Conservation (phyloP, 108 stramenopile genomes). For the Discostella stelligeroides region DNA sequence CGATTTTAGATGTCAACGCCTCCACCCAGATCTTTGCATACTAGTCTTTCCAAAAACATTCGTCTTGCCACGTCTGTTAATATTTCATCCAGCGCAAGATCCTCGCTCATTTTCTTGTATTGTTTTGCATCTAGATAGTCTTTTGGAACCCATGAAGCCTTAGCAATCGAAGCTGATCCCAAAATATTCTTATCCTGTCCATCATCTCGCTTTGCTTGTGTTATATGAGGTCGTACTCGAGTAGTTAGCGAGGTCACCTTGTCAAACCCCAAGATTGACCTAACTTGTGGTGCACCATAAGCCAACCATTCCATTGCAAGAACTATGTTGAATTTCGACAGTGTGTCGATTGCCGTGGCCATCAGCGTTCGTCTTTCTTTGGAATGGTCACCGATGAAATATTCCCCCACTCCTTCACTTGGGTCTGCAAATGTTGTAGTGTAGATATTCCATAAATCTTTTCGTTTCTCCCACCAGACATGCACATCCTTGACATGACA, state of each 20-base stretch:
- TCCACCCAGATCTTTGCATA: constrained; percentile 54
- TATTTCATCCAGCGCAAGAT: constrained; percentile 81
- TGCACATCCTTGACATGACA: constrained; percentile 68
- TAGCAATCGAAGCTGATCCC: constrained; percentile 72
- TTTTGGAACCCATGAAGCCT: constrained; percentile 76
- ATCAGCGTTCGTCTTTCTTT: constrained; percentile 52
- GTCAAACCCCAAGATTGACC: constrained; percentile 69
- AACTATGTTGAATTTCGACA: constrained; percentile 76
- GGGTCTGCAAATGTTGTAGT: constrained; percentile 71
- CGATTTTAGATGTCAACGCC: not conserved
- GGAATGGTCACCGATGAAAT: constrained; percentile 31
- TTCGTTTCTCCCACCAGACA: constrained; percentile 67
- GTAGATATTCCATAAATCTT: constrained; percentile 78
- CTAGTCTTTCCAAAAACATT: constrained; percentile 82
- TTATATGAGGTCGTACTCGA: constrained; percentile 74
- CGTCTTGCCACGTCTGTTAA: constrained; percentile 77
- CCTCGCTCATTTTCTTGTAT: constrained; percentile 76
- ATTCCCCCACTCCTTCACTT: constrained; percentile 32
- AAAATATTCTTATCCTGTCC: constrained; percentile 73
- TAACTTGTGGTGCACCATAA: constrained; percentile 65
- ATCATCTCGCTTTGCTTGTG: constrained; percentile 69
- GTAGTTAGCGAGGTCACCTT: constrained; percentile 66
- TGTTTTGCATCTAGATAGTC: constrained; percentile 59
- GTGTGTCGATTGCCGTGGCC: constrained; percentile 64
- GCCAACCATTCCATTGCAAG: constrained; percentile 83